Base-by-base conservation (phyloP, 495 filamentous ascomycete species). In the Neurospora cerealis region DNA sequence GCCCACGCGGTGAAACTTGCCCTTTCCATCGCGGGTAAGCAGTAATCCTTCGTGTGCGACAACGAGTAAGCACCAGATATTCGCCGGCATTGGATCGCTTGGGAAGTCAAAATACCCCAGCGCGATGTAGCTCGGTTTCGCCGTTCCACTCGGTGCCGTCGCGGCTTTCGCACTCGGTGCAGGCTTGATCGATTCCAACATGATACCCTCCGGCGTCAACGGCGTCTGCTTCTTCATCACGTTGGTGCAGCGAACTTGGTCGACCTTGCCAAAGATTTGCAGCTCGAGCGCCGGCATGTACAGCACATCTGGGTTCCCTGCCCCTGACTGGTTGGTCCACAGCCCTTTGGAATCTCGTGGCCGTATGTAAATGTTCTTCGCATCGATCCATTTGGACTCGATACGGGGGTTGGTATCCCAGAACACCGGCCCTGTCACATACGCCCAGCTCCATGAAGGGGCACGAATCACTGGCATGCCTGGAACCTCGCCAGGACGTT, bases 381-480 rank as follows among this genome's bases (percentile, higher is more conserved):
- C 4, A 10, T 36, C 19, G 1, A 39, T 37, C 41, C 42, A 36
- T 8, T 9, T 36, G 0, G 28, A 15, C 60, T 69, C 62, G 1
- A 44, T 40, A 3, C 62, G 37, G 2, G 60, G 37, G 21, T 66
- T 34, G 15, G 54, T 66, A 36, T 66, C 72, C 72, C 72, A 21
- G 19, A 28, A 73, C 3, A 24, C 34, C 17, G 11, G 54, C 0
- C 54, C 54, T 0, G 54, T 36, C 2, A 66, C 54, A 2, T 34
- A 0, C 0, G 54, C 72, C 72, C 72, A 73, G 15, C 54, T 69
- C 72, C 72, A 73, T n/a, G 72, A 73, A 21, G 72, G 72, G 0
- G 72, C 72, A 4, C 72, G 32, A 5, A 37, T 9, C 5, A 73
- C 72, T 5, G n/a, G 21, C 15, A 36, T 40, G 10, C 72, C 72